phyloP scores from a whole-genome alignment of 2,329 filamentous ascomycete species.

The Fusarium tanahbumbuense region DNA sequence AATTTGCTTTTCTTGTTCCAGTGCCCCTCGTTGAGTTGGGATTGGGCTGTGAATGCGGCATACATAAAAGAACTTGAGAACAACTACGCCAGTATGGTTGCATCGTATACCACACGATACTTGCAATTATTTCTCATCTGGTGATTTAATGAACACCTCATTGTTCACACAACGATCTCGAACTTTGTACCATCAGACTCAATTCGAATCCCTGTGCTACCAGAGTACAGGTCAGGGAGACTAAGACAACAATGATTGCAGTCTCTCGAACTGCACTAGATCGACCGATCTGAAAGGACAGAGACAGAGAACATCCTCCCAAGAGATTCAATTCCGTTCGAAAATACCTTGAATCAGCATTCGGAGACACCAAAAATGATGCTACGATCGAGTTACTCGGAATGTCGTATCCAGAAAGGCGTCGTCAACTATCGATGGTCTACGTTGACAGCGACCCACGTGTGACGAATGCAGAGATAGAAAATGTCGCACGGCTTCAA shows the following conservation, averaged over 20 bases:
- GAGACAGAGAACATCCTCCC: background rate
- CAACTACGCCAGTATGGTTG: background rate
- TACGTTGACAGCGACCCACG: constrained; percentile 34
- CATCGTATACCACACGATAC: background rate
- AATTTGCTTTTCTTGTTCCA: too few relatives aligned
- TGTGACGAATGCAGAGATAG: constrained; percentile 24
- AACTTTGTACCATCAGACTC: background rate
- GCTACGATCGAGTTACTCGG: background rate
- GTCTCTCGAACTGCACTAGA: background rate
- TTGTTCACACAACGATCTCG: background rate
- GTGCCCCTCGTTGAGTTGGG: background rate
- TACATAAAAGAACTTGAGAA: background rate
- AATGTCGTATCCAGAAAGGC: background rate
- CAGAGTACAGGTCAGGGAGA: background rate
- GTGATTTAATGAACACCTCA: background rate
- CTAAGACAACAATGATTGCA: background rate
- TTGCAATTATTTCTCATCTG: background rate
- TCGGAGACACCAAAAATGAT: background rate
- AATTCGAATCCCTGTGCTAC: background rate
- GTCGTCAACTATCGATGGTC: constrained; percentile 15
- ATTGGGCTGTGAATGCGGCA: background rate
- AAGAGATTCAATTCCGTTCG: background rate
- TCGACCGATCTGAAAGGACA: background rate
- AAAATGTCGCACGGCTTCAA: constrained; percentile 21
- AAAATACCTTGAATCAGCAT: background rate